These are phyloP conservation scores for Suillus bovinus DNA, from an alignment of 768 basidiomycete genomes.

Conservation along the genomic window DNA sequence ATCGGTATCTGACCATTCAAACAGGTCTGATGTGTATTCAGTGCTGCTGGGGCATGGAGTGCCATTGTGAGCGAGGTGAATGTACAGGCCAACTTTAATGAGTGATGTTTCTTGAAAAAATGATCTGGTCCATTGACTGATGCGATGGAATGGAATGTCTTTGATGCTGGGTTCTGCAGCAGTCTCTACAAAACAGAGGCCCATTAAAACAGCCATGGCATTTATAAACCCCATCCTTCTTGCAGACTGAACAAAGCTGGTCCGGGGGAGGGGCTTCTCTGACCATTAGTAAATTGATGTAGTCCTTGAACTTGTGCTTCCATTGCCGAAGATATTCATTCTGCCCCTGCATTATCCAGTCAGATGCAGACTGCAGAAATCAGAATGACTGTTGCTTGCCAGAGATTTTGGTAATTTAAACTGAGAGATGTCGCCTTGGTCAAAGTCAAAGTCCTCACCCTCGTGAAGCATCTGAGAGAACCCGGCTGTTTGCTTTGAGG, in stretches of 20 bases:
- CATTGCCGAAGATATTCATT: too few relatives aligned
- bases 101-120: conserved; percentile 1
- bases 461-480: too few relatives aligned
- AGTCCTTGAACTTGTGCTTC: too few relatives aligned
- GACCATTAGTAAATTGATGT: too few relatives aligned
- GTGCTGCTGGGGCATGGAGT: not conserved
- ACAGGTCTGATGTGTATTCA: not conserved
- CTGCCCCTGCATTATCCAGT: too few relatives aligned
- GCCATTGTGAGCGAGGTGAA: not conserved
- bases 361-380: not conserved
- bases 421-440: too few relatives aligned
- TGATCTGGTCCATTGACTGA: not conserved
- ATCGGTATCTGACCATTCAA: conserved; percentile 2
- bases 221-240: not conserved
- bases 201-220: not conserved
- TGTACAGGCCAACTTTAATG: not conserved
- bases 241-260: not conserved
- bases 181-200: not conserved
- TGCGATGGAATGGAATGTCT: not conserved
- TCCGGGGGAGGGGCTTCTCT: too few relatives aligned
- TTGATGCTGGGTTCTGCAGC: too few relatives aligned
- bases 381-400: too few relatives aligned
- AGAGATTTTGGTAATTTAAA: too few relatives aligned
- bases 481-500: too few relatives aligned
- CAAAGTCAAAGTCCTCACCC: too few relatives aligned